Evolutionary conservation across 352 stramenopile genomes (phyloP), one percentile per base, ranked within the genome.

Genomic region (Elongisporangium prolatum): DNA sequence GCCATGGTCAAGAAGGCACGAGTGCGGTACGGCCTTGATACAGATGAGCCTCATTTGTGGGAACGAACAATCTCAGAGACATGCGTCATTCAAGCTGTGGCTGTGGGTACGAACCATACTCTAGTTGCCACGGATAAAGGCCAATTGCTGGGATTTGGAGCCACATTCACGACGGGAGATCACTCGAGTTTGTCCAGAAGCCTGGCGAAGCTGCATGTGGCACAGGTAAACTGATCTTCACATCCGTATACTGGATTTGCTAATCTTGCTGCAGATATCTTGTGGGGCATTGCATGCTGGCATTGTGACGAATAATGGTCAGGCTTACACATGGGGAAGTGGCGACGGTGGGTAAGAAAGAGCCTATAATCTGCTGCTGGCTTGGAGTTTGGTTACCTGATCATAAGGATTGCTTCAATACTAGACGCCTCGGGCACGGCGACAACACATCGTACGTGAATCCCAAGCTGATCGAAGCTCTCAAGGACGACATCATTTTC

Each of bases 301-400:
- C 2, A 65, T 94, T 17, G 77, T 94, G n/a, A 93, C 82, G 11
- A 74, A 57, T 2, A 76, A 83, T 10, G 84, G 85, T 8, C 83
- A 91, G 49, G 83, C 69, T 1, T 94, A 80, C 60, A 93, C 83
- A 2, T 94, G 85, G 85, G 85, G 85, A 18, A 93, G 74, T 37
- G 83, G 85, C n/a, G 85, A 94, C 53, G 85, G 83, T 64, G 85
- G 84, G 84, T 92, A 77, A 59, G 77, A 63, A 77, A 59, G 77
- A 63, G 56, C 11, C n/a, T n/a, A 17, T 1, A 44, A 20, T 14
- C 59, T 48, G 7, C 14, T 56, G 49, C 54, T 51, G 51, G 16
- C 34, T 28, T 21, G 13, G 13, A 0, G 14, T 7, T 11, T 8
- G 48, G 6, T 37, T 4, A 50, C 20, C 18, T 51, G 24, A 56